Conservation (phyloP, 192 early-diverging fungal genomes). For the Gryganskiella cystojenkinii region DNA sequence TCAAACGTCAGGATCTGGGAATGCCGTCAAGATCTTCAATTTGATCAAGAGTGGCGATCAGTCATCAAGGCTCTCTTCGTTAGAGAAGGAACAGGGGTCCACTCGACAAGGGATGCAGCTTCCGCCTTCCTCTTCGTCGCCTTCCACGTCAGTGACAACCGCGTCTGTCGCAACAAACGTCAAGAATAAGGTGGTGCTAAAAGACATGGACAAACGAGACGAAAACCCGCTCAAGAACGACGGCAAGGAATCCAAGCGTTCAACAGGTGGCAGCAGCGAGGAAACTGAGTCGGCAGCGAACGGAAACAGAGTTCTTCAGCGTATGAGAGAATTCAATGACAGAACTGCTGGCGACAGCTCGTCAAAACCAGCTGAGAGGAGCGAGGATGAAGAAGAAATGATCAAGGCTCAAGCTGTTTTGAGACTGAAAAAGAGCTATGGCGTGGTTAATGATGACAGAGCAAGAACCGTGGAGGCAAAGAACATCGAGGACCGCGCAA, state of each 20-base stretch:
- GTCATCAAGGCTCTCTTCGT: too few species aligned
- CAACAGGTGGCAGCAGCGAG: too few species aligned
- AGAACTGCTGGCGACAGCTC: background rate
- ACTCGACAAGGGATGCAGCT: slow-evolving; percentile 2
- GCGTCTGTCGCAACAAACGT: slow-evolving; percentile 23
- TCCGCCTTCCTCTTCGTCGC: background rate
- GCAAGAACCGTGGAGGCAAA: too few species aligned
- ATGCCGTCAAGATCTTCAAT: background rate
- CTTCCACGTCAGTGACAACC: background rate
- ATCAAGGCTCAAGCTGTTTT: background rate
- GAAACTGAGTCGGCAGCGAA: too few species aligned
- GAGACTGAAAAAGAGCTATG: too few species aligned
- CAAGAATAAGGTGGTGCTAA: slow-evolving; percentile 30
- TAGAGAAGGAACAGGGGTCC: slow-evolving; percentile 6
- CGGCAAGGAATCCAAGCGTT: too few species aligned
- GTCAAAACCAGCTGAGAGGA: background rate
- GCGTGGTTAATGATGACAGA: too few species aligned
- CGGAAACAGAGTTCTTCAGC: slow-evolving; percentile 22
- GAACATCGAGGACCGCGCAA: too few species aligned
- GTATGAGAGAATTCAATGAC: slow-evolving; percentile 16
- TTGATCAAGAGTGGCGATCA: background rate
- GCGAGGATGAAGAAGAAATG: background rate
- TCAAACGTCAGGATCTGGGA: background rate
- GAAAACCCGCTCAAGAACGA: too few species aligned
- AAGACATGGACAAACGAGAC: too few species aligned